Conservation (phyloP, 2,329 filamentous ascomycete genomes). For the Pezizomycotina sp. region DNA sequence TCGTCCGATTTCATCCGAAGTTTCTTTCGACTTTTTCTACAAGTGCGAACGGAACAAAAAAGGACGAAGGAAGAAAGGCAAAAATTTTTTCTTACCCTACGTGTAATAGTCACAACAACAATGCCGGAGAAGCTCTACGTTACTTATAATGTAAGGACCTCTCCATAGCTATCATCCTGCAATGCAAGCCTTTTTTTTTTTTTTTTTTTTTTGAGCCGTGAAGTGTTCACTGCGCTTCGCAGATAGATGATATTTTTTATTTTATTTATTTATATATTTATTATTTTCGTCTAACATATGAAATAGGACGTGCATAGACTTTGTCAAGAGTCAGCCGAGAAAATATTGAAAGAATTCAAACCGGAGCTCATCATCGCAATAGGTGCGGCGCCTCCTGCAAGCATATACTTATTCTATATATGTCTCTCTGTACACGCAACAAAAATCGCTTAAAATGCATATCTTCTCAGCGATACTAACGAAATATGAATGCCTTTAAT, state of each 20-base stretch:
- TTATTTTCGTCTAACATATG: slow-evolving; percentile 7
- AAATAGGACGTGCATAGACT: slow-evolving; percentile 77
- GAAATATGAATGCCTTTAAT: too few species aligned
- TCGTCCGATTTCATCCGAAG: too few species aligned
- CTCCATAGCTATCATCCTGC: too few species aligned
- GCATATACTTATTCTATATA: too few species aligned
- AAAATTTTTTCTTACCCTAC: slow-evolving; percentile 1
- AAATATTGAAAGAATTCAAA: slow-evolving; percentile 69
- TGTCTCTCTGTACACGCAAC: too few species aligned
- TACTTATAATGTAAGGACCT: slow-evolving; percentile 84
- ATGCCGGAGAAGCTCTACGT: slow-evolving; percentile 80
- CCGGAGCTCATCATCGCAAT: slow-evolving; percentile 98
- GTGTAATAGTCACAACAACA: slow-evolving; percentile 2
- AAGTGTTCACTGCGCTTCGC: too few species aligned
- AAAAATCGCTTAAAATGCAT: too few species aligned
- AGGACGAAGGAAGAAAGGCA: slow-evolving; percentile 1
- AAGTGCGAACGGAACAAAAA: too few species aligned
- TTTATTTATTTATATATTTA: slow-evolving; percentile 21
- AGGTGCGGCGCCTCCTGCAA: too few species aligned
- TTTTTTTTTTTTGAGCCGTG: slow-evolving; percentile 4
- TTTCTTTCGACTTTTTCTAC: too few species aligned
- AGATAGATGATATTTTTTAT: slow-evolving; percentile 2
- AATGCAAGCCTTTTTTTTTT: slow-evolving; percentile 41
- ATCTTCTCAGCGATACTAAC: too few species aligned
- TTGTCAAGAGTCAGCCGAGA: slow-evolving; percentile 68